These are phyloP conservation scores for Puya raimondii DNA, from an alignment of 176 grass and related monocot species.

Conservation along the genomic window DNA sequence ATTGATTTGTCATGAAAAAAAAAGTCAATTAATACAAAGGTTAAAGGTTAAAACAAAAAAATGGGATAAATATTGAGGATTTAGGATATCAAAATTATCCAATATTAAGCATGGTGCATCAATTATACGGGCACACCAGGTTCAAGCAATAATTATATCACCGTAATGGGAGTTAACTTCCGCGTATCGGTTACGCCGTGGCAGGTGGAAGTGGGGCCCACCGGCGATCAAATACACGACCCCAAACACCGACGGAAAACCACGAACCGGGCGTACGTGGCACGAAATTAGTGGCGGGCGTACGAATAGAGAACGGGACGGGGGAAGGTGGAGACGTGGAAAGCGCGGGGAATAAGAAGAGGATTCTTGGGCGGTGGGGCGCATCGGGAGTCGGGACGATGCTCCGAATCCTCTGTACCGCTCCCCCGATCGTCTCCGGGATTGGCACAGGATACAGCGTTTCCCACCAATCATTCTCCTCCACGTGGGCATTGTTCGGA, in stretches of 20 bases:
- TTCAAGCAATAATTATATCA: no score
- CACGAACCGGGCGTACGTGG: not conserved
- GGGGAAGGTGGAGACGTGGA: not conserved
- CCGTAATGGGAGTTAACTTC: not conserved
- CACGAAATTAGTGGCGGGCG: not conserved
- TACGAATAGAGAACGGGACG: not conserved
- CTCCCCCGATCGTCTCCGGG: no score
- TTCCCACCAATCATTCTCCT: not conserved
- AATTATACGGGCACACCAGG: no score
- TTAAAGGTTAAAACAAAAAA: no score
- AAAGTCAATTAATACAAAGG: no score
- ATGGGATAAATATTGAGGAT: no score
- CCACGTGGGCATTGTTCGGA: not conserved
- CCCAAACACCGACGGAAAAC: not conserved
- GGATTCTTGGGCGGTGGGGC: not conserved
- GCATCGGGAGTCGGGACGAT: not conserved
- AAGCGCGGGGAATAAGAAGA: not conserved
- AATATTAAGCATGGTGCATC: no score
- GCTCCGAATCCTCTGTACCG: no score
- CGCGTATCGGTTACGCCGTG: constrained; percentile 30
- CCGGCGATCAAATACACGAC: not conserved
- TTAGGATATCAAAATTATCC: no score
- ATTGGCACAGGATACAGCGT: not conserved
- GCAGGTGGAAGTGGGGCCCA: not conserved
- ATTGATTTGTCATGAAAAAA: no score